Conservation (phyloP, 2,329 filamentous ascomycete species). For the Penicillium decumbens region DNA sequence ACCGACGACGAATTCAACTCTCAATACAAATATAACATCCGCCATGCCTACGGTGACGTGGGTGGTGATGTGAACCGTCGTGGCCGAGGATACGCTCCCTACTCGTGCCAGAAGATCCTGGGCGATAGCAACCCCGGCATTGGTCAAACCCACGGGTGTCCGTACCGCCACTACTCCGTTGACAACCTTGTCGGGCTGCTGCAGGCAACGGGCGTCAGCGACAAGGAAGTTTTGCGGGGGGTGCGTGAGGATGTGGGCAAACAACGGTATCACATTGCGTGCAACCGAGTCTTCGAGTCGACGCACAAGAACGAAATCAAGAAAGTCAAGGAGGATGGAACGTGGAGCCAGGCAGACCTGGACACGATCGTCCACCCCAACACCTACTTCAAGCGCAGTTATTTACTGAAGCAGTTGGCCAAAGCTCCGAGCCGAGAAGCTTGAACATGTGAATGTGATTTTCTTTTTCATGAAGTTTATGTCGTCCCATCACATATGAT, state of each 20-base stretch:
- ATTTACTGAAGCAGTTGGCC: slow-evolving; percentile 74
- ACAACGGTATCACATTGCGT: slow-evolving; percentile 88
- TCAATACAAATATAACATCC: slow-evolving; percentile 93
- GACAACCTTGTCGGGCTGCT: slow-evolving; percentile 79
- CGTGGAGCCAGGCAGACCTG: slow-evolving; percentile 68
- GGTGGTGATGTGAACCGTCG: slow-evolving; percentile 86
- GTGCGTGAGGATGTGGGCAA: slow-evolving; percentile 86
- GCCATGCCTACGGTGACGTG: slow-evolving; percentile 92
- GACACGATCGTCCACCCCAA: slow-evolving; percentile 98
- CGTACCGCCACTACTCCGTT: slow-evolving; percentile 83
- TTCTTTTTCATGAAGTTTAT: slow-evolving; percentile 49
- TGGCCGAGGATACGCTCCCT: slow-evolving; percentile 81
- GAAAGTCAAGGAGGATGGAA: slow-evolving; percentile 67
- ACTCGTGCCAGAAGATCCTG: slow-evolving; percentile 91
- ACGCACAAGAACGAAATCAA: slow-evolving; percentile 74
- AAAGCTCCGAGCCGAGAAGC: slow-evolving; percentile 48
- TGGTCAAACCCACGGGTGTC: slow-evolving; percentile 91
- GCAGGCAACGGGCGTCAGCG: slow-evolving; percentile 72
- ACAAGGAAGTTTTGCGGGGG: slow-evolving; percentile 69
- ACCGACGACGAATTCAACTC: slow-evolving; percentile 96
- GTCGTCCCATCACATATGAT: slow-evolving; percentile 14
- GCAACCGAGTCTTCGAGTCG: slow-evolving; percentile 91
- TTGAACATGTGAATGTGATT: slow-evolving; percentile 11
- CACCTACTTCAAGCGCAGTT: slow-evolving; percentile 95
- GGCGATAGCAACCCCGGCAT: slow-evolving; percentile 81